Percentiles rank a stretch among this genome's conserved stretches.
Conservation (phyloP, 495 filamentous ascomycete genomes). For the Aspergillus cristatus region DNA sequence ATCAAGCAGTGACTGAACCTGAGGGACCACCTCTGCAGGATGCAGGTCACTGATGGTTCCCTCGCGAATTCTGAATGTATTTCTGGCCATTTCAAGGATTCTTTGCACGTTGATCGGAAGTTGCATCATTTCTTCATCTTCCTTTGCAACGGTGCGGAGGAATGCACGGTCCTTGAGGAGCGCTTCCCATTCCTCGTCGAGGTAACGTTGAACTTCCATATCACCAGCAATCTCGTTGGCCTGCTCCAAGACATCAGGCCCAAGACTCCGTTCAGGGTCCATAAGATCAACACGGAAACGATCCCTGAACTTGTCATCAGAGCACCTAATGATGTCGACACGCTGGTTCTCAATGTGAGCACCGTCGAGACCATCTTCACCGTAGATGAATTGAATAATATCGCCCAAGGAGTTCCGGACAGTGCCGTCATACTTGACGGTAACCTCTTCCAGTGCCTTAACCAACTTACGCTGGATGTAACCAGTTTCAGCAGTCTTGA, state of each 20-base stretch:
- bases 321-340: conserved; percentile 74
- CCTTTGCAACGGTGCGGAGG: conserved; percentile 56
- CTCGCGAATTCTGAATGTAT: conserved; percentile 83
- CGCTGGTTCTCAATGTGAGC: conserved; percentile 83
- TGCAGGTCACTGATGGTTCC: conserved; percentile 78
- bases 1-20: conserved; percentile 65
- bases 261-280: conserved; percentile 56
- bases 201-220: conserved; percentile 66
- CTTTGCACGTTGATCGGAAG: conserved; percentile 85
- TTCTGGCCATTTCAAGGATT: conserved; percentile 81
- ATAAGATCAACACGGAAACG: conserved; percentile 92
- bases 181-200: conserved; percentile 85
- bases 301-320: conserved; percentile 60
- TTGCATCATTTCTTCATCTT: conserved; percentile 73
- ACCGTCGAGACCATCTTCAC: conserved; percentile 92
- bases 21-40: conserved; percentile 79
- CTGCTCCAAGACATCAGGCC: conserved; percentile 69
- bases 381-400: conserved; percentile 95
- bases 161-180: conserved; percentile 65
- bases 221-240: conserved; percentile 83
- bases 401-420: conserved; percentile 95
- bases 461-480: conserved; percentile 98
- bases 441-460: conserved; percentile 95
- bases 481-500: conserved; percentile 98
- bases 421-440: conserved; percentile 95